Percentiles rank a stretch among this genome's conserved stretches.
phyloP scores from a whole-genome alignment of 1,139 yeast genomes.

The Nakaseomyces glabratus region DNA sequence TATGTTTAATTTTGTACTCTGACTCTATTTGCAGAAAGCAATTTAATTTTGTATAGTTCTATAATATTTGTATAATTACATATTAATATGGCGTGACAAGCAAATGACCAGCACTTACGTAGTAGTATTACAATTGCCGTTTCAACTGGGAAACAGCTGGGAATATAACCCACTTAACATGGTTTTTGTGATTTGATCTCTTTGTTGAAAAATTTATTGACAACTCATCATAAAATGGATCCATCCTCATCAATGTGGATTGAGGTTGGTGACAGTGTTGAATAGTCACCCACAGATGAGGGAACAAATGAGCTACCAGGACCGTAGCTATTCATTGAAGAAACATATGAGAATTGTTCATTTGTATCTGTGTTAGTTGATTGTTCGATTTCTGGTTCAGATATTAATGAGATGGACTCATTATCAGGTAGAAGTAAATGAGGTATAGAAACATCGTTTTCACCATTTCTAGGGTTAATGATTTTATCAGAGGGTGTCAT shows the following conservation, averaged over 20 bases:
- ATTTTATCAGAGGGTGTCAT: slow-evolving; percentile 3
- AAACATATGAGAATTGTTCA: slow-evolving; percentile 5
- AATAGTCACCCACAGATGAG: slow-evolving; percentile 5
- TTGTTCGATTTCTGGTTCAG: neutral
- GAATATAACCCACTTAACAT: neutral
- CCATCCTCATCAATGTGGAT: slow-evolving; percentile 3
- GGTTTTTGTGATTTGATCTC: neutral
- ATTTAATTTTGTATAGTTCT: too few species aligned
- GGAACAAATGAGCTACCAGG: slow-evolving; percentile 1
- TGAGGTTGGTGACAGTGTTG: slow-evolving; percentile 3
- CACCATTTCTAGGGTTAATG: neutral
- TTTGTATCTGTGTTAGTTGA: neutral
- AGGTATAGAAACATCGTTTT: neutral
- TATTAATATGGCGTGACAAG: neutral
- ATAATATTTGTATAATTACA: too few species aligned
- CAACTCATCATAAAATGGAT: neutral
- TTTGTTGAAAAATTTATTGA: neutral
- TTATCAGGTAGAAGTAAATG: slow-evolving; percentile 1
- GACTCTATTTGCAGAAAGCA: too few species aligned
- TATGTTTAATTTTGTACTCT: too few species aligned
- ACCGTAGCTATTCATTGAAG: slow-evolving; percentile 3
- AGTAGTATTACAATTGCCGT: slow-evolving; percentile 1
- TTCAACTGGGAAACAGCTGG: neutral
- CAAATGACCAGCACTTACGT: neutral
- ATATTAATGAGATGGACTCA: neutral